Evolutionary conservation across 2,329 filamentous ascomycete genomes (phyloP).

Genomic region (Xylaria polymorpha): DNA sequence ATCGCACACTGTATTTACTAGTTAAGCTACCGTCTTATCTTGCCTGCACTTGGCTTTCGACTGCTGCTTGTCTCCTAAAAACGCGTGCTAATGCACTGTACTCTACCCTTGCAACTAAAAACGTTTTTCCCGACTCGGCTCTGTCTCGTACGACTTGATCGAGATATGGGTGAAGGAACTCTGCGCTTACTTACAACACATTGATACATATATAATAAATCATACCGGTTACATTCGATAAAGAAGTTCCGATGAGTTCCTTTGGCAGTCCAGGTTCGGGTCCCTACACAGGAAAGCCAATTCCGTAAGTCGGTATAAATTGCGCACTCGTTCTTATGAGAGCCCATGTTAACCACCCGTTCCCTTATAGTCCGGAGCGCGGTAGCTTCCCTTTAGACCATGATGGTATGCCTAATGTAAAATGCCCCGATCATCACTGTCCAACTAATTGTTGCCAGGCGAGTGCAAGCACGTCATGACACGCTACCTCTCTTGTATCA

Average conservation of each 20-base stretch:
- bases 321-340: conserved; percentile 3
- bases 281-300: conserved; percentile 47
- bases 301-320: conserved; percentile 42
- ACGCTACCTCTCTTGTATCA: conserved; percentile 87
- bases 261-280: conserved; percentile 50
- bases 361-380: conserved; percentile 77
- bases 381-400: conserved; percentile 98
- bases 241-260: conserved; percentile 44
- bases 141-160: neutral
- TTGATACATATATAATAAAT: neutral
- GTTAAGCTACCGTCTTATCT: neutral
- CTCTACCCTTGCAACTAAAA: conserved; percentile 10
- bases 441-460: conserved; percentile 60
- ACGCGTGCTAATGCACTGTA: neutral
- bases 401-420: conserved; percentile 67
- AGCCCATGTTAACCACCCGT: conserved; percentile 20
- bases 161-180: neutral
- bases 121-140: neutral
- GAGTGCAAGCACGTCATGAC: conserved; percentile 94
- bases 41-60: neutral
- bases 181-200: neutral
- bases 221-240: neutral
- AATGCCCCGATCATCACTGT: neutral
- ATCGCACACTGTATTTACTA: conserved; percentile 13
- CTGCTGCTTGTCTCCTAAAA: neutral